Evolutionary conservation across 2,329 filamentous ascomycete genomes (phyloP).

Genomic region (Aspergillus sojae): DNA sequence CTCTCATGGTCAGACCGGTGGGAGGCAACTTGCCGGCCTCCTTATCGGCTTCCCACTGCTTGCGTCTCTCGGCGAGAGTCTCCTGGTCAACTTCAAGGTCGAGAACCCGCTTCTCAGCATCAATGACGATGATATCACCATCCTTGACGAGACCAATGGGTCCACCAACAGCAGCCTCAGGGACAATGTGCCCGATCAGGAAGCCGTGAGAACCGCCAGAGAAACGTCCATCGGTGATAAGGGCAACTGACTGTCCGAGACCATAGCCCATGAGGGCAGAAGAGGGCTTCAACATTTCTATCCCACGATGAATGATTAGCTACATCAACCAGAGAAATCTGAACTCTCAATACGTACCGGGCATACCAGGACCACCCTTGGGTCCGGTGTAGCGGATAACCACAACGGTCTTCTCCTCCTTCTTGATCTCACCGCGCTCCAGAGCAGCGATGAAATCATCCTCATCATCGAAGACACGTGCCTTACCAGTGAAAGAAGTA

Average conservation of each 20-base stretch:
- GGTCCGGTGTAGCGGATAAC: slow-evolving; percentile 65
- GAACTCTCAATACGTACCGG: slow-evolving; percentile 20
- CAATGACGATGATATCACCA: slow-evolving; percentile 79
- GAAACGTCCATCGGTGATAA: slow-evolving; percentile 69
- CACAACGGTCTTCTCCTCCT: slow-evolving; percentile 75
- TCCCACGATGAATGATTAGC: background rate
- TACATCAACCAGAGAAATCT: background rate
- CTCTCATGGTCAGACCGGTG: slow-evolving; percentile 61
- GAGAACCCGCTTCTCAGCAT: slow-evolving; percentile 71
- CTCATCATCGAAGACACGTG: slow-evolving; percentile 70
- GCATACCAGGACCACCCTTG: slow-evolving; percentile 67
- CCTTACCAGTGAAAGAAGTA: slow-evolving; percentile 67
- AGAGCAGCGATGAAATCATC: slow-evolving; percentile 70
- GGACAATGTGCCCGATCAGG: slow-evolving; percentile 84
- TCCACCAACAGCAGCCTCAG: slow-evolving; percentile 82
- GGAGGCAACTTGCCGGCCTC: slow-evolving; percentile 43
- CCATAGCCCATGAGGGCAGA: slow-evolving; percentile 75
- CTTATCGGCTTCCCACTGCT: slow-evolving; percentile 59
- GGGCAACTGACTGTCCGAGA: slow-evolving; percentile 67
- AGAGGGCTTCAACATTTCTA: slow-evolving; percentile 69
- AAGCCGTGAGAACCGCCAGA: slow-evolving; percentile 80
- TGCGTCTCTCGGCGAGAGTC: slow-evolving; percentile 62
- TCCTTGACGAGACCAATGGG: slow-evolving; percentile 82
- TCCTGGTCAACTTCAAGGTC: slow-evolving; percentile 68
- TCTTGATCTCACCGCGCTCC: slow-evolving; percentile 69